Evolutionary conservation across 2,329 filamentous ascomycete genomes (phyloP).

Genomic region (Colletotrichum zoysiae): DNA sequence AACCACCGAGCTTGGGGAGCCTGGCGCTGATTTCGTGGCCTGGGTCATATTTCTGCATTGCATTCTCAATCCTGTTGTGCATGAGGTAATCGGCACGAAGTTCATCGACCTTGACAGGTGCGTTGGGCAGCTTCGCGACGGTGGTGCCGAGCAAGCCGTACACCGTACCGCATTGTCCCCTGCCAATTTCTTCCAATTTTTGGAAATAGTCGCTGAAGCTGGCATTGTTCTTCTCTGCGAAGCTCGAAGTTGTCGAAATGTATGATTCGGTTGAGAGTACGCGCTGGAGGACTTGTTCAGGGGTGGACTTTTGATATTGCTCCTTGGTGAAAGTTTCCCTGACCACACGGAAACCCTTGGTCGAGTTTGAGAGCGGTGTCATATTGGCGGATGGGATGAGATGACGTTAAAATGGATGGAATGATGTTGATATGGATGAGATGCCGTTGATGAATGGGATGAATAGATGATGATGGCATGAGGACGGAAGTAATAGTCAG

Average conservation of each 20-base stretch:
- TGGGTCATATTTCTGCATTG: background rate
- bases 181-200: background rate
- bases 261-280: background rate
- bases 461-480: no score
- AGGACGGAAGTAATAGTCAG: no score
- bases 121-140: background rate
- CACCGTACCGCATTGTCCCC: background rate
- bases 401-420: no score
- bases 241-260: background rate
- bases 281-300: background rate
- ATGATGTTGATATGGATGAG: no score
- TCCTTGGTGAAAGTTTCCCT: background rate
- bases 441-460: no score
- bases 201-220: background rate
- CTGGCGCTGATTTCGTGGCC: background rate
- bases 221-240: background rate
- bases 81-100: background rate
- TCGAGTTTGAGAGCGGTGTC: background rate
- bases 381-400: background rate
- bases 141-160: background rate
- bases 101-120: background rate
- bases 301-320: background rate
- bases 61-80: background rate
- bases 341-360: background rate
- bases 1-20: background rate